Percentiles rank a stretch among this genome's conserved stretches.
phyloP scores from a whole-genome alignment of 176 grass and related monocot species.

The Calamus simplicifolius region DNA sequence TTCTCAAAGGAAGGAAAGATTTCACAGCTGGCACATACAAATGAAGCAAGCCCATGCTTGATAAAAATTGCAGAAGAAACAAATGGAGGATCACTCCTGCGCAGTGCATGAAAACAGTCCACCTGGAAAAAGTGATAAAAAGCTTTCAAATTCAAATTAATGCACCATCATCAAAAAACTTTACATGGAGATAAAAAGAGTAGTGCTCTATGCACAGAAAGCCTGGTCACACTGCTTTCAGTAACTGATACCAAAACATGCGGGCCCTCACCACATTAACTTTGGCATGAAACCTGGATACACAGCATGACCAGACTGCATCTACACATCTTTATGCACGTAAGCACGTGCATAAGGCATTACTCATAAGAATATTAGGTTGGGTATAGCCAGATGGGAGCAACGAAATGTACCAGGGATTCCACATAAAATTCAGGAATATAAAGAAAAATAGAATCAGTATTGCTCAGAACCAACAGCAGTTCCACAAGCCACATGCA shows the following conservation, averaged over 20 bases:
- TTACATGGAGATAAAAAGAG: neutral
- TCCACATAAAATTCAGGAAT: conserved; percentile 87
- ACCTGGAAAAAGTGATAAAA: conserved; percentile 37
- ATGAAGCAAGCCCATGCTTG: conserved; percentile 64
- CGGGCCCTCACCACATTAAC: no score
- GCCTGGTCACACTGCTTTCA: no score
- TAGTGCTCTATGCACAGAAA: no score
- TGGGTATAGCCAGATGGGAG: no score
- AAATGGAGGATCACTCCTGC: conserved; percentile 83
- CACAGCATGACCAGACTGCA: no score
- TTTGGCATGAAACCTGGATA: no score
- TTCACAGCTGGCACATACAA: conserved; percentile 41
- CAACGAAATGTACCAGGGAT: conserved; percentile 48
- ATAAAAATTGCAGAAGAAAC: conserved; percentile 70
- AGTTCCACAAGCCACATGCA: conserved; percentile 91
- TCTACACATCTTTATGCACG: no score
- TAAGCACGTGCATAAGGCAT: no score
- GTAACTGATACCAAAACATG: no score
- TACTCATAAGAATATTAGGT: no score
- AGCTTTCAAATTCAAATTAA: neutral
- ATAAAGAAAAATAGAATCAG: conserved; percentile 40
- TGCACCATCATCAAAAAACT: neutral
- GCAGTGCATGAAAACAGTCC: conserved; percentile 78
- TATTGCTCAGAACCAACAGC: conserved; percentile 63
- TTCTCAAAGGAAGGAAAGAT: neutral